Conservation (phyloP, 2,329 filamentous ascomycete genomes). For the Fusarium nygamai region DNA sequence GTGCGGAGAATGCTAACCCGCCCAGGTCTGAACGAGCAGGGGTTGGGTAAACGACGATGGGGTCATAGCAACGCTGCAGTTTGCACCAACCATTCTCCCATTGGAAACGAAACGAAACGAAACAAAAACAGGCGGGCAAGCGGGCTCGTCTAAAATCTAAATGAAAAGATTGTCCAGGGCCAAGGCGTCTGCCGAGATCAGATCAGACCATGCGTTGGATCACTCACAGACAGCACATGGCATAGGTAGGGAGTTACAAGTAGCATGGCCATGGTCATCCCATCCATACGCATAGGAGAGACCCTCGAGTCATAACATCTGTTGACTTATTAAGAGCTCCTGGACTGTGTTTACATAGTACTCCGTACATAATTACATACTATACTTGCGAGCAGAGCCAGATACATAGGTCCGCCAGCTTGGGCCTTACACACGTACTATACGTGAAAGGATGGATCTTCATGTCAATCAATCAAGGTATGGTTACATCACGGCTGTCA, state of each 20-base stretch:
- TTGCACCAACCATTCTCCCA: background rate
- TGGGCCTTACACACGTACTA: background rate
- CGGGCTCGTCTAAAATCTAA: slow-evolving; percentile 16
- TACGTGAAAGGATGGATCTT: background rate
- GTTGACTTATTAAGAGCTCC: background rate
- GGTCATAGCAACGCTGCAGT: background rate
- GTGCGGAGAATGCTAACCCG: slow-evolving; percentile 28
- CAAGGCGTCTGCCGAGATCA: slow-evolving; percentile 18
- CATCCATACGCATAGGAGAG: background rate
- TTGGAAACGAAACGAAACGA: slow-evolving; percentile 34
- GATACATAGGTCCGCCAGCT: background rate
- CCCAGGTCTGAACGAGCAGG: slow-evolving; percentile 11
- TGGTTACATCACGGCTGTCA: background rate
- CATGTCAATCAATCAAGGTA: background rate
- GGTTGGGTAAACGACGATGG: slow-evolving; percentile 1
- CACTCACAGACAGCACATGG: slow-evolving; percentile 15
- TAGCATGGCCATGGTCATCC: background rate
- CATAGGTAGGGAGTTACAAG: slow-evolving; percentile 1
- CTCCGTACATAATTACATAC: background rate
- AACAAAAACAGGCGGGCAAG: slow-evolving; percentile 29
- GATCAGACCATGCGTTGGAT: slow-evolving; percentile 29
- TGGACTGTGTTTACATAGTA: background rate
- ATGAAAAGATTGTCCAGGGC: slow-evolving; percentile 4
- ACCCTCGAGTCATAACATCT: background rate
- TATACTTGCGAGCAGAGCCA: background rate